phyloP scores from a whole-genome alignment of 306 rosid species.

The barrel medic (Medicago truncatula) region MtrunA17r5.0-ANR NC_053049.1:25051001-25051500 shows the following conservation, averaged over 20 bases:
- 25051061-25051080: slow-evolving; percentile 76
- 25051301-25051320: neutral
- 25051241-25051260: no score
- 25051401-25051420: neutral
- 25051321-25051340: neutral
- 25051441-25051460: neutral
- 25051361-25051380: neutral
- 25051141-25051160: neutral
- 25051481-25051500: slow-evolving; percentile 5
- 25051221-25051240: no score
- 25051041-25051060: slow-evolving; percentile 84
- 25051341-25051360: neutral
- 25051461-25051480: neutral
- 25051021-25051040: slow-evolving; percentile 62
- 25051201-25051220: no score
- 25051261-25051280: neutral
- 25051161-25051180: neutral
- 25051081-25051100: slow-evolving; percentile 96
- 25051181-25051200: neutral
- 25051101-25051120: slow-evolving; percentile 46
- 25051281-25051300: neutral
- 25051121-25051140: slow-evolving; percentile 34
- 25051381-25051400: neutral
- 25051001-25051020: slow-evolving; percentile 76
- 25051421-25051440: neutral